Conservation (phyloP, 306 rosid genomes). For the Comarum palustre region DNA sequence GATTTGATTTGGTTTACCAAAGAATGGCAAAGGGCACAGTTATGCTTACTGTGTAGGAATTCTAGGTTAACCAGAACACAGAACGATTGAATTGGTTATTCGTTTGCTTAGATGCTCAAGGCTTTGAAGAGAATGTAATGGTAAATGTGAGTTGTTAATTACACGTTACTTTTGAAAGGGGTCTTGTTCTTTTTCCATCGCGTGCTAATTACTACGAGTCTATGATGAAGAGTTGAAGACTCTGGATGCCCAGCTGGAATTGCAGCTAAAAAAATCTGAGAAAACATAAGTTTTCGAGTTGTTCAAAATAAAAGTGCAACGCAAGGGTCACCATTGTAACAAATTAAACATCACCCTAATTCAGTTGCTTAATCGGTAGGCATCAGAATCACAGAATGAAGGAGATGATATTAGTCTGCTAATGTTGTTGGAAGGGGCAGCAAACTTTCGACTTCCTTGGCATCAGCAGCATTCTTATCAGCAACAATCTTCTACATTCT, state of each 20-base stretch:
- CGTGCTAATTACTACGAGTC: no score
- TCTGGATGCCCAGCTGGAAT: no score
- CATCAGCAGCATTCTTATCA: conserved; percentile 40
- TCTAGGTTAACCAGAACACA: not conserved
- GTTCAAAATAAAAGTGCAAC: not conserved
- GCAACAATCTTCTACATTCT: conserved; percentile 74
- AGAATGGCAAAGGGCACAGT: not conserved
- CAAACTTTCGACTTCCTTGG: conserved; percentile 74
- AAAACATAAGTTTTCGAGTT: not conserved
- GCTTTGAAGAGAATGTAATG: not conserved
- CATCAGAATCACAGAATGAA: not conserved
- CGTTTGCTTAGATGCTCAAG: not conserved
- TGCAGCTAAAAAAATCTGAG: no score
- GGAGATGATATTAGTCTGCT: conserved; percentile 37
- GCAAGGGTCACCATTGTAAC: not conserved
- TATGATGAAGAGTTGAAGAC: no score
- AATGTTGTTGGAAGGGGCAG: conserved; percentile 57
- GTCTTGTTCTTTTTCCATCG: no score
- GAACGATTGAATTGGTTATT: not conserved
- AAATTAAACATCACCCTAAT: not conserved
- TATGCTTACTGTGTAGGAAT: not conserved
- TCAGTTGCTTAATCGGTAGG: not conserved
- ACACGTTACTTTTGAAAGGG: no score
- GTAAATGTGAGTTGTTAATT: not conserved
- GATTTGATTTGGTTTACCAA: not conserved